These are phyloP conservation scores for Cerrena zonata DNA, from an alignment of 1,284 basidiomycete genomes.

Conservation along the genomic window DNA sequence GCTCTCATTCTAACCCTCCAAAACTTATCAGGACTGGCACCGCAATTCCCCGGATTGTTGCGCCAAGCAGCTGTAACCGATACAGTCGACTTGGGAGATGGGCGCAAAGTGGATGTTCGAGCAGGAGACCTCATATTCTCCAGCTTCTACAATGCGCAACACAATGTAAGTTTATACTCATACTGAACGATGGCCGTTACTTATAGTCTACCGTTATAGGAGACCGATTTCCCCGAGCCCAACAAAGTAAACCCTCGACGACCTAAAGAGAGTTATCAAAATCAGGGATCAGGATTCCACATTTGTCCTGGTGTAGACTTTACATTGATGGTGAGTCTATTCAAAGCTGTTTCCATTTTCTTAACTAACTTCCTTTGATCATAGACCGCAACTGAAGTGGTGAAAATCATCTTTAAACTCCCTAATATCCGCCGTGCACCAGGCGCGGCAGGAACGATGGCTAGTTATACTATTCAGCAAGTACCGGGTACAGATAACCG, in stretches of 20 bases:
- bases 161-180: conserved; percentile 25
- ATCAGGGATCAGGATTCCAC: conserved; percentile 44
- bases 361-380: neutral
- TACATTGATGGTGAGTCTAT: conserved; percentile 19
- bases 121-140: conserved; percentile 41
- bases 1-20: conserved; percentile 25
- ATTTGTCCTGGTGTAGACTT: conserved; percentile 36
- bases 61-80: conserved; percentile 35
- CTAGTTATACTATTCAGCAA: conserved; percentile 25
- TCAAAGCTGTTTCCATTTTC: neutral
- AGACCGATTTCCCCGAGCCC: conserved; percentile 42
- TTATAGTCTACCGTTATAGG: conserved; percentile 9
- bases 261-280: conserved; percentile 31
- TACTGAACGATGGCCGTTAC: neutral
- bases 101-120: conserved; percentile 34
- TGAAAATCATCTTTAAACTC: conserved; percentile 41
- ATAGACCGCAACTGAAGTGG: conserved; percentile 37
- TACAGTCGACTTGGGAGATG: conserved; percentile 34
- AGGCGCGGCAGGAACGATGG: conserved; percentile 36
- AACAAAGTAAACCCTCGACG: conserved; percentile 35
- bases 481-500: conserved; percentile 20
- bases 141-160: conserved; percentile 45
- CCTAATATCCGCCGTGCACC: conserved; percentile 40
- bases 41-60: conserved; percentile 38
- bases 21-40: conserved; percentile 20